These are phyloP conservation scores for Melampsora occidentalis DNA, from an alignment of 1,284 basidiomycete genomes.

Conservation along the genomic window DNA sequence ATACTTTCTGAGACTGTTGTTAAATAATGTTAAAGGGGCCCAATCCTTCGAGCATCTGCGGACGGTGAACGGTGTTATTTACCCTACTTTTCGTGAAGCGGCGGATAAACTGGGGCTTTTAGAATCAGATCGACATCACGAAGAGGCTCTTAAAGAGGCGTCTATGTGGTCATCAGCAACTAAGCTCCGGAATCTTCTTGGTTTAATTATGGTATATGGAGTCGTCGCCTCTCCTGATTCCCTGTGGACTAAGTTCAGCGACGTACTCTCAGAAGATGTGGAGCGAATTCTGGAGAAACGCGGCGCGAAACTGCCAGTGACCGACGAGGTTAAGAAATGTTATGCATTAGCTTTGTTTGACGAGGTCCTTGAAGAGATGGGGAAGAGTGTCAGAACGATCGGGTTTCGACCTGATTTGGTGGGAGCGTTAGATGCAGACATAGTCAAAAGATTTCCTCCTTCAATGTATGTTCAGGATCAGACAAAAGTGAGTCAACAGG, in stretches of 20 bases:
- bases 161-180: background rate
- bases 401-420: too few species aligned
- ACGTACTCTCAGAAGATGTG: background rate
- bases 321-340: too few species aligned
- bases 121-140: conserved; percentile 14
- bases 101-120: conserved; percentile 7
- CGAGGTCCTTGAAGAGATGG: too few species aligned
- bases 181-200: too few species aligned
- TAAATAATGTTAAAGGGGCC: background rate
- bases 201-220: background rate
- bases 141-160: background rate
- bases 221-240: background rate
- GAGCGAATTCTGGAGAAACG: background rate
- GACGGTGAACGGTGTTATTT: background rate
- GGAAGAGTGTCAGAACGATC: too few species aligned
- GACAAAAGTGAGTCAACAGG: too few species aligned
- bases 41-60: background rate
- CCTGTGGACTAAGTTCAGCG: background rate
- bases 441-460: too few species aligned
- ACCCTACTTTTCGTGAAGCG: background rate
- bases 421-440: too few species aligned
- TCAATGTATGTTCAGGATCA: too few species aligned
- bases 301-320: too few species aligned
- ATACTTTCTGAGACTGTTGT: conserved; percentile 11
- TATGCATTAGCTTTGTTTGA: too few species aligned